Conservation (phyloP, 164 flowering plant genomes). For the Magnolia officinalis region DNA sequence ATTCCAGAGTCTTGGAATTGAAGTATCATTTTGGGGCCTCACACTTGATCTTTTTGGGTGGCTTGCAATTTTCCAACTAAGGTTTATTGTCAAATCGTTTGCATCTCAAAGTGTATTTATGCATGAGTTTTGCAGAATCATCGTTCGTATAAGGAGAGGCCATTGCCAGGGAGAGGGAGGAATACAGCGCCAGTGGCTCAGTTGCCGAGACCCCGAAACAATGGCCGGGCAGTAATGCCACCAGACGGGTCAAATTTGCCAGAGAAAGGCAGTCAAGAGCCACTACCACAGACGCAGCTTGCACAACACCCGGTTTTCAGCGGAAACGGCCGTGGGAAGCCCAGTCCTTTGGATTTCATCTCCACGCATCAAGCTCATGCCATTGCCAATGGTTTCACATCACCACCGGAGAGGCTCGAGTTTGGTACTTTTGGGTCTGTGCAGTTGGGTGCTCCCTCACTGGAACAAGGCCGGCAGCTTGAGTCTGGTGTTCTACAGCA, state of each 20-base stretch:
- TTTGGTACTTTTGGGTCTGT: conserved; percentile 30
- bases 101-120: conserved; percentile 9
- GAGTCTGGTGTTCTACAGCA: conserved; percentile 3
- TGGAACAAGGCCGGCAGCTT: conserved; percentile 20
- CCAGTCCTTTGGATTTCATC: conserved; percentile 16
- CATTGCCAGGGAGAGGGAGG: conserved; percentile 40
- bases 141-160: conserved; percentile 24
- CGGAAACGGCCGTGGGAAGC: conserved; percentile 16
- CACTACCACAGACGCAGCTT: conserved; percentile 3
- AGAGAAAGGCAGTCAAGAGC: conserved; percentile 32
- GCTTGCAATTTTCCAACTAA: too few relatives aligned
- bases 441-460: conserved; percentile 14
- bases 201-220: conserved; percentile 35
- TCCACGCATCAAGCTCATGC: conserved; percentile 21
- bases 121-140: conserved; percentile 51
- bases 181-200: conserved; percentile 19
- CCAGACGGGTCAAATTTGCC: conserved; percentile 20
- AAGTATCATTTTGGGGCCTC: too few relatives aligned
- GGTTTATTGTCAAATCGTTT: too few relatives aligned
- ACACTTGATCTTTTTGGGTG: too few relatives aligned
- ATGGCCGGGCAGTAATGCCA: conserved; percentile 27
- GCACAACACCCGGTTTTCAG: conserved; percentile 20
- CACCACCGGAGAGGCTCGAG: conserved; percentile 34
- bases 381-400: conserved; percentile 21
- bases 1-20: too few relatives aligned